Base-by-base conservation (phyloP, 2,329 filamentous ascomycete species). In the Aspergillus terreus region DNA sequence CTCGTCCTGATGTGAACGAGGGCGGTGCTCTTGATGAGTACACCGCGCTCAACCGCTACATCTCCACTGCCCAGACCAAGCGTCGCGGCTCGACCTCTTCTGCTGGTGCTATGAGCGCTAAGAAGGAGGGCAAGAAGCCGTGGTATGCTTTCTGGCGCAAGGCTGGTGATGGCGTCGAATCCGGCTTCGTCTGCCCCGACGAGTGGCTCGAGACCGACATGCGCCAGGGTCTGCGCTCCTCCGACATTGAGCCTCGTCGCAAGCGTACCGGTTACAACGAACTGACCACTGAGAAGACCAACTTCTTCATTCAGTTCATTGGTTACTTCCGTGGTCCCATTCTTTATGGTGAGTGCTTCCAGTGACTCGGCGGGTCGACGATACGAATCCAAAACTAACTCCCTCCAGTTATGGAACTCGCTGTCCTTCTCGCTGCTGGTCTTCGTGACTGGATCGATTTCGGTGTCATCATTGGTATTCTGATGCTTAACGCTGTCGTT, bases 361-460 rank as follows among this genome's bases (percentile, higher is more conserved):
- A 19, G 19, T 19, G 19, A 19, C 19, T 19, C 19, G 19, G 19
- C 19, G 19, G 19, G 19, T 19, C 19, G 19, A 19, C 19, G 19
- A 19, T 19, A 19, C 19, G 19, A 23, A 23, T 23, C 6, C 23
- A 23, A 30, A 47, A 52, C 3, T 11, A n/a, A 21, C 30, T 12
- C 7, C 19, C 4, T 49, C 11, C 49, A 70, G 68, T 89, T 69
- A 90, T 90, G 86, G 86, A 90, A 80, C 69, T 88, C 66, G 86
- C 86, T 75, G 86, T 87, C 65, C 74, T 88, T 48, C 78, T 90
- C 63, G 85, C 86, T 62, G 84, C 84, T 67, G 86, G 86, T 81
- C 83, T 90, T 58, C 79, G 81, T 69, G 85, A 88, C 73, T 90
- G 86, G 86, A 80, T 88, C 58, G 86, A 90, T 76, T 81, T 89